Evolutionary conservation across 805 yeast genomes (phyloP).

Genomic region (Debaryomyces hansenii): DNA sequence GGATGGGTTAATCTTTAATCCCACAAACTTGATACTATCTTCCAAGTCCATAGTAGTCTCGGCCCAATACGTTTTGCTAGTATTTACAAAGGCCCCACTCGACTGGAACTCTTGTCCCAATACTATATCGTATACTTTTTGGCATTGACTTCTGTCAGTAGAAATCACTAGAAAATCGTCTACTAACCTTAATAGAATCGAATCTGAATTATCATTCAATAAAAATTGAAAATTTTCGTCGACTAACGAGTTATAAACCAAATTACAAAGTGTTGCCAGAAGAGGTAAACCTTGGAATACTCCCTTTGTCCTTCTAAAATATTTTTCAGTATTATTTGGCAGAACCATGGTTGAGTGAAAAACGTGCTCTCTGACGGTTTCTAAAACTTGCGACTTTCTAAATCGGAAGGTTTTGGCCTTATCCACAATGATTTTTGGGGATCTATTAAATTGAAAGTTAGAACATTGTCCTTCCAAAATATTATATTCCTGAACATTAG

Average conservation of each 20-base stretch:
- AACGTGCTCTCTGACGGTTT: conserved; percentile 52
- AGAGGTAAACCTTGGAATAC: conserved; percentile 83
- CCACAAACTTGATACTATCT: conserved; percentile 24
- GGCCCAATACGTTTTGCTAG: conserved; percentile 23
- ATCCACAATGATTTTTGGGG: conserved; percentile 11
- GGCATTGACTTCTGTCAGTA: conserved; percentile 25
- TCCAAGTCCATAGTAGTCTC: conserved; percentile 6
- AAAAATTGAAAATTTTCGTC: conserved; percentile 29
- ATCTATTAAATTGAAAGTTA: neutral
- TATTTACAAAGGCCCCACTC: conserved; percentile 38
- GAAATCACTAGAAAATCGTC: conserved; percentile 85
- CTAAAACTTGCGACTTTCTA: conserved; percentile 43
- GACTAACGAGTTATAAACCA: conserved; percentile 66
- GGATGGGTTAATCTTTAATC: conserved; percentile 23
- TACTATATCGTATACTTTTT: conserved; percentile 16
- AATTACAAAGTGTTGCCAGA: conserved; percentile 72
- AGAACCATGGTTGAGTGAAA: conserved; percentile 47
- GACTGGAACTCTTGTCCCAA: conserved; percentile 18
- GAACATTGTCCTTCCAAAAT: conserved; percentile 5
- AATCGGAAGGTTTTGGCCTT: conserved; percentile 33
- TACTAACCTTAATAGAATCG: conserved; percentile 61
- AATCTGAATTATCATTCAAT: conserved; percentile 13
- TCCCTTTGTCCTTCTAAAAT: conserved; percentile 56
- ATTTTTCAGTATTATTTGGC: conserved; percentile 26
- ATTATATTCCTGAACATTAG: conserved; percentile 13